A percentile compares a stretch with the other conserved stretches of the same genome.
Evolutionary conservation across 2,329 filamentous ascomycete genomes (phyloP).

Genomic region (Tolypocladium ovalisporum): DNA sequence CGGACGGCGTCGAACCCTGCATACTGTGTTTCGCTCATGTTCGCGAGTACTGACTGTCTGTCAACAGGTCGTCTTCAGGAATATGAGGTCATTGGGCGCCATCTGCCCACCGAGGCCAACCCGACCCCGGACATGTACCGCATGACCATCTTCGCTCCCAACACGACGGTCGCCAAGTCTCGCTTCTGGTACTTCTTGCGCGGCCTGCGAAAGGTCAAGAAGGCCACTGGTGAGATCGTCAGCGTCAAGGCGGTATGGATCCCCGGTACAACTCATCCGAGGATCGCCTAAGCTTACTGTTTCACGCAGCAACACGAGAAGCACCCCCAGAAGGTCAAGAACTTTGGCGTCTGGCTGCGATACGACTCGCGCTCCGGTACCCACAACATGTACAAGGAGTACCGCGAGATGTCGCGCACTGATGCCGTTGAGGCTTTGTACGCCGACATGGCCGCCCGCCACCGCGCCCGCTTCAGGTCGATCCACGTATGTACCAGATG

Average conservation of each 20-base stretch:
- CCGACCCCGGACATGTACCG: constrained; percentile 97
- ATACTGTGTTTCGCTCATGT: neutral
- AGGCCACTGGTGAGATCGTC: constrained; percentile 99
- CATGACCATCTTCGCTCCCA: constrained; percentile 99
- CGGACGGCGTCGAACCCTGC: neutral
- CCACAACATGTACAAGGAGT: constrained; percentile 99
- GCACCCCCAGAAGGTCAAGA: constrained; percentile 99
- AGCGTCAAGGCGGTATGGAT: constrained; percentile 75
- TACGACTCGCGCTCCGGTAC: constrained; percentile 99
- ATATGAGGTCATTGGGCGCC: constrained; percentile 99
- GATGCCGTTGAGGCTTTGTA: constrained; percentile 95
- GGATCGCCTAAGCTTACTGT: constrained; percentile 4
- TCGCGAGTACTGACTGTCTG: neutral
- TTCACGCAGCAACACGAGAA: constrained; percentile 80
- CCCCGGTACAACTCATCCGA: neutral
- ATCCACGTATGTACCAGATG: constrained; percentile 72
- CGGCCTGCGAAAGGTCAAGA: constrained; percentile 99
- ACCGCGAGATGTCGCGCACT: constrained; percentile 95
- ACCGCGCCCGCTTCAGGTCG: constrained; percentile 91
- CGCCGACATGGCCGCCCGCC: constrained; percentile 98
- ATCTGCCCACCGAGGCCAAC: constrained; percentile 95
- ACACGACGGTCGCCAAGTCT: constrained; percentile 97
- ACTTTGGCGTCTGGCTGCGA: constrained; percentile 99
- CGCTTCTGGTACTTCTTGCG: constrained; percentile 99
- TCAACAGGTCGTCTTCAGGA: constrained; percentile 91